Evolutionary conservation across 2,329 filamentous ascomycete genomes (phyloP).

Genomic region (Thelonectria blattea): DNA sequence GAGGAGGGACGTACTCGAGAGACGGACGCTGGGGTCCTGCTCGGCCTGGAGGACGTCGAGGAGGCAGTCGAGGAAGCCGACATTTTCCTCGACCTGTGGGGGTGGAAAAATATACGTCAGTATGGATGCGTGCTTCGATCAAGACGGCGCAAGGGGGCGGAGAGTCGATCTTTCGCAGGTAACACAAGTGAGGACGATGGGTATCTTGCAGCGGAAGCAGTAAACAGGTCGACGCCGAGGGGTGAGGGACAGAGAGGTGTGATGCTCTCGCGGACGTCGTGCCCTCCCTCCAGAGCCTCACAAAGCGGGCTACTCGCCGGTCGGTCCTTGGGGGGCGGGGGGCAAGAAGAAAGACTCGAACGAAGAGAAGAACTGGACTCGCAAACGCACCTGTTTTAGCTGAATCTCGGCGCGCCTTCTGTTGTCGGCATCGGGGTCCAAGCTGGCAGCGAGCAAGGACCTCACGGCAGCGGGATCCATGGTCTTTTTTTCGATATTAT

Average conservation of each 20-base stretch:
- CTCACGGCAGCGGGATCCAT: constrained; percentile 80
- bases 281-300: no score
- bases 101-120: constrained; percentile 28
- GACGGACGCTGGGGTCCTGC: constrained; percentile 81
- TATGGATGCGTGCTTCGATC: constrained; percentile 8
- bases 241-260: background rate
- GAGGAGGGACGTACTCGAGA: constrained; percentile 74
- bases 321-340: background rate
- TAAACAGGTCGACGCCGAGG: constrained; percentile 1
- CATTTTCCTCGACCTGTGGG: constrained; percentile 81
- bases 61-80: constrained; percentile 88
- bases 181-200: constrained; percentile 9
- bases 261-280: no score
- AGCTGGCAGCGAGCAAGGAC: constrained; percentile 77
- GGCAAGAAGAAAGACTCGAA: constrained; percentile 3
- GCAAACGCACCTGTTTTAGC: constrained; percentile 73
- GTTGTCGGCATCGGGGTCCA: constrained; percentile 75
- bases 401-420: constrained; percentile 80
- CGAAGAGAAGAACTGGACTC: background rate
- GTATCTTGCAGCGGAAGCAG: constrained; percentile 11
- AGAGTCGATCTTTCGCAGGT: constrained; percentile 21
- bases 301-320: background rate
- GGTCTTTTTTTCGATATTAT: constrained; percentile 37
- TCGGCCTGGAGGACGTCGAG: constrained; percentile 90
- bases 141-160: constrained; percentile 25